Conservation (phyloP, 208 protist species). For the Acanthamoeba triangularis region DNA sequence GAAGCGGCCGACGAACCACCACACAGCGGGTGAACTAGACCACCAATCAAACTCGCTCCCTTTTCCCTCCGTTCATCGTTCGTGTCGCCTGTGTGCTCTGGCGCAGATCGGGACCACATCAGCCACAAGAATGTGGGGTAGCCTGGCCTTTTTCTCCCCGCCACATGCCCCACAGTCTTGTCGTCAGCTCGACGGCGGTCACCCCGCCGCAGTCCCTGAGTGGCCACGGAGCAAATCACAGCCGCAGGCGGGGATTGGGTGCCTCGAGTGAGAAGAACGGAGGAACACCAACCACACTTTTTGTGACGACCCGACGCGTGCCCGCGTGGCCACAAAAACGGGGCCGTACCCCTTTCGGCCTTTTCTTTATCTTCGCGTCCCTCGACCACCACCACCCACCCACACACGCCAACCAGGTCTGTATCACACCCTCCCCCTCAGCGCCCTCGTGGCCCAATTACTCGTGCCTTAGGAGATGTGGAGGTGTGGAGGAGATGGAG, state of each 20-base stretch:
- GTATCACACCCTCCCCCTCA: not conserved
- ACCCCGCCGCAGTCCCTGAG: not conserved
- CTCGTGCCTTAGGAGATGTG: not conserved
- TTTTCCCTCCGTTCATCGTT: no score
- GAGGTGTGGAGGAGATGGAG: no score
- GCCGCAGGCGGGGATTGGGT: not conserved
- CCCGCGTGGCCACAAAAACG: not conserved
- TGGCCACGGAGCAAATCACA: no score
- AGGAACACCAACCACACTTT: not conserved
- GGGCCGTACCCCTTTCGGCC: not conserved
- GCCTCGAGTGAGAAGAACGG: not conserved
- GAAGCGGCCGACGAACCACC: not conserved
- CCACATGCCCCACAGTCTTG: no score
- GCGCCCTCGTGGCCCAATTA: not conserved
- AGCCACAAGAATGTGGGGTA: no score
- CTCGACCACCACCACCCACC: not conserved
- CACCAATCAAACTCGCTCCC: no score
- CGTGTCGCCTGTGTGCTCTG: no score
- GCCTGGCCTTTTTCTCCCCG: no score
- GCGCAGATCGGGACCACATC: no score
- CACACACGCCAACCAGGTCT: slow-evolving; percentile 12
- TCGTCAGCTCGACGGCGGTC: no score
- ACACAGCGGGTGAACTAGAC: no score
- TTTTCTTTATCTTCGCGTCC: not conserved
- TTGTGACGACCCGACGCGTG: not conserved